Conservation (phyloP, 257 asterid species). For the Anisodus acutangulus region DNA sequence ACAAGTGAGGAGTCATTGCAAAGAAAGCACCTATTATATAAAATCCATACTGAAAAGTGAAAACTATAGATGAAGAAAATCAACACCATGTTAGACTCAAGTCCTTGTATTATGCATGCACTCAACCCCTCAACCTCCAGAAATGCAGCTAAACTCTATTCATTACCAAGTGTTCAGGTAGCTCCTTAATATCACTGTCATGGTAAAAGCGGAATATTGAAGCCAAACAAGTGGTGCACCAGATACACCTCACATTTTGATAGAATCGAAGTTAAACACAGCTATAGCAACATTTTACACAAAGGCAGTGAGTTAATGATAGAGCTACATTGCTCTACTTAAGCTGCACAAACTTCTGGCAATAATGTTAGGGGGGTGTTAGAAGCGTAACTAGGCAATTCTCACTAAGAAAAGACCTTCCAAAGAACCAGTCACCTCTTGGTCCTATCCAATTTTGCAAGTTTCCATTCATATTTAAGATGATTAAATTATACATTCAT, state of each 20-base stretch:
- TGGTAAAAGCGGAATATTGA: background rate
- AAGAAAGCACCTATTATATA: background rate
- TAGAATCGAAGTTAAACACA: background rate
- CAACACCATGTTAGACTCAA: background rate
- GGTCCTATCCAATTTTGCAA: too few relatives aligned
- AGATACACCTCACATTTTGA: too few relatives aligned
- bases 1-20: slow-evolving; percentile 11
- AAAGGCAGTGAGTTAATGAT: background rate
- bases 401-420: too few relatives aligned
- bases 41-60: background rate
- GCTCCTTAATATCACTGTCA: background rate
- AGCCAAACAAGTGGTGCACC: background rate
- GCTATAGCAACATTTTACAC: background rate
- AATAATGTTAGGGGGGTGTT: background rate
- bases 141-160: background rate
- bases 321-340: background rate
- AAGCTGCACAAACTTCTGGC: slow-evolving; percentile 14
- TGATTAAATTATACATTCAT: too few relatives aligned
- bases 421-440: too few relatives aligned
- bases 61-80: background rate
- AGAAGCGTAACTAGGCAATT: too few relatives aligned
- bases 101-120: background rate
- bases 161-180: background rate
- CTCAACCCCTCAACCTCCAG: background rate
- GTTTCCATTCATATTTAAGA: too few relatives aligned